These are phyloP conservation scores for Calonectria hawksworthii DNA, from an alignment of 2,329 filamentous ascomycete genomes.

Conservation along the genomic window DNA sequence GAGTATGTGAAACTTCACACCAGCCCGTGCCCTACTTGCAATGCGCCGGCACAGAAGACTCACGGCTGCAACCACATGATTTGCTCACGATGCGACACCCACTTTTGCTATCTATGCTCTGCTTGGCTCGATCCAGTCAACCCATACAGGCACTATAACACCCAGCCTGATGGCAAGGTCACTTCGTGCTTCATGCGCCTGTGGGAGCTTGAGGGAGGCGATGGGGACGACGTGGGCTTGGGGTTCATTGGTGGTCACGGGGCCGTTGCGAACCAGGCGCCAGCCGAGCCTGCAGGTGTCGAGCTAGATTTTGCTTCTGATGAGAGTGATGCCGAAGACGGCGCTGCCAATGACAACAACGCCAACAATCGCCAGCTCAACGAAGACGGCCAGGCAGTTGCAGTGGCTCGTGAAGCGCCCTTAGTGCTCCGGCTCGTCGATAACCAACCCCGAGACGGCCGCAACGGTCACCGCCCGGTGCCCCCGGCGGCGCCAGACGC, in stretches of 20 bases:
- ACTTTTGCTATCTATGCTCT: slow-evolving; percentile 96
- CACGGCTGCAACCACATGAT: slow-evolving; percentile 98
- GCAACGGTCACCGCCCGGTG: slow-evolving; percentile 39
- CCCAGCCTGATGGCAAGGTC: slow-evolving; percentile 61
- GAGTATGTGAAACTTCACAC: slow-evolving; percentile 88
- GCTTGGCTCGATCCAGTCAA: slow-evolving; percentile 86
- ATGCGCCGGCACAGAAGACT: slow-evolving; percentile 87
- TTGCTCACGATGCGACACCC: slow-evolving; percentile 88
- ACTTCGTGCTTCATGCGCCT: slow-evolving; percentile 86
- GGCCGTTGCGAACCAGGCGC: slow-evolving; percentile 31
- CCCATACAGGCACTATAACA: slow-evolving; percentile 92
- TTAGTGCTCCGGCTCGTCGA: slow-evolving; percentile 68
- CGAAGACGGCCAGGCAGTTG: slow-evolving; percentile 51
- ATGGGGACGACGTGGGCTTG: slow-evolving; percentile 69
- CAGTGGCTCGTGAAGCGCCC: slow-evolving; percentile 69
- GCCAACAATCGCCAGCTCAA: slow-evolving; percentile 45
- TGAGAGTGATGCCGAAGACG: slow-evolving; percentile 47
- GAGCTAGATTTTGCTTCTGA: slow-evolving; percentile 36
- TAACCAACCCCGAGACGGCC: slow-evolving; percentile 49
- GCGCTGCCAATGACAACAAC: slow-evolving; percentile 39
- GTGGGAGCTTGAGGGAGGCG: slow-evolving; percentile 90
- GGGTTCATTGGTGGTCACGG: slow-evolving; percentile 58
- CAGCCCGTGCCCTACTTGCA: slow-evolving; percentile 90
- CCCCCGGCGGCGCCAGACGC: slow-evolving; percentile 49
- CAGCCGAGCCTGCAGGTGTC: slow-evolving; percentile 32